Percentiles rank a stretch among this genome's conserved stretches.
Evolutionary conservation across 176 grass and related monocot species (phyloP).

Genomic region (Tuctoria greenei): DNA sequence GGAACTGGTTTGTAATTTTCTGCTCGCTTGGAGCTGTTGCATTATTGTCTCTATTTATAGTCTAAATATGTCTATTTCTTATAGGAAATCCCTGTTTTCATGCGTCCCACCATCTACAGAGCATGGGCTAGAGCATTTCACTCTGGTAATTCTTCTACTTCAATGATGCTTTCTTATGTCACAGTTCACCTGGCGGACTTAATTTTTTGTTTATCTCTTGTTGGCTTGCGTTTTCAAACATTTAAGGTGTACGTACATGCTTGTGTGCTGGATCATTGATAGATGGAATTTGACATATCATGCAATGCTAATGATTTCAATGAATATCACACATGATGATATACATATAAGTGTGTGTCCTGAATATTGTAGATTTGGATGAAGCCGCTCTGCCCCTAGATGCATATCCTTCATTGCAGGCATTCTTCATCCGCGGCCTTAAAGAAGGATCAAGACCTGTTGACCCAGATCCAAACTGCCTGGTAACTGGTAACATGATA

Average conservation of each 20-base stretch:
- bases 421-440: slow-evolving; percentile 71
- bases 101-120: slow-evolving; percentile 60
- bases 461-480: slow-evolving; percentile 67
- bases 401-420: slow-evolving; percentile 80
- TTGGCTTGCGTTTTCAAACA: not conserved
- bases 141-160: slow-evolving; percentile 44
- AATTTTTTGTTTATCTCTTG: not conserved
- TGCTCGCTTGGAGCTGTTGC: not conserved
- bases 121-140: slow-evolving; percentile 82
- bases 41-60: slow-evolving; percentile 4
- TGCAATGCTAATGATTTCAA: not conserved
- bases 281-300: not conserved
- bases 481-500: slow-evolving; percentile 80
- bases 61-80: not conserved
- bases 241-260: not conserved
- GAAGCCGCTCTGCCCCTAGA: slow-evolving; percentile 73
- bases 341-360: too few relatives aligned
- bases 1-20: slow-evolving; percentile 56
- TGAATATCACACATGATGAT: not conserved
- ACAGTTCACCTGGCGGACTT: not conserved
- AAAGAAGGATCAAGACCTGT: slow-evolving; percentile 75
- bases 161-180: not conserved
- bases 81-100: slow-evolving; percentile 63
- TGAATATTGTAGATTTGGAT: slow-evolving; percentile 63
- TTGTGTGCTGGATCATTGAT: not conserved